Conservation (phyloP, 202 grass and related monocot species). For the Eragrostis tef region DNA sequence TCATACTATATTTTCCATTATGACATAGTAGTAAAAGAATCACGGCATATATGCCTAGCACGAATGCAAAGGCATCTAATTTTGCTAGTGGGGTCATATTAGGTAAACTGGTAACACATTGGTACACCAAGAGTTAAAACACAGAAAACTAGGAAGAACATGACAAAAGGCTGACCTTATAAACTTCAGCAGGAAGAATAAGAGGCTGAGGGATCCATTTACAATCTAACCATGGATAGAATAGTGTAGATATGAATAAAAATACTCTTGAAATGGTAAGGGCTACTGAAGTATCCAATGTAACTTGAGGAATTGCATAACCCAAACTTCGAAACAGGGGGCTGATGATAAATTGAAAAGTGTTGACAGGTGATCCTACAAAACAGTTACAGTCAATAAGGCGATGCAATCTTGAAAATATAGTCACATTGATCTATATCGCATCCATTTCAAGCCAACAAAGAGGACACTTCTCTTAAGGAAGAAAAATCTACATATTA, state of each 20-base stretch:
- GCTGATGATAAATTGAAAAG: constrained; percentile 75
- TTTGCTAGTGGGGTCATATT: neutral
- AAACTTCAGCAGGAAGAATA: constrained; percentile 92
- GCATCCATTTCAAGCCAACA: constrained; percentile 1
- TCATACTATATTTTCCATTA: neutral
- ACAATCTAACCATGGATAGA: constrained; percentile 76
- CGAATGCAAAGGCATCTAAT: neutral
- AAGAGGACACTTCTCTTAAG: neutral
- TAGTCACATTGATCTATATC: neutral
- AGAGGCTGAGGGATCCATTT: constrained; percentile 80
- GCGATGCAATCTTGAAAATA: constrained; percentile 25
- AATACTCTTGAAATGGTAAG: constrained; percentile 66
- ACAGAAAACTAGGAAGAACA: constrained; percentile 20
- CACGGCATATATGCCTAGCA: neutral
- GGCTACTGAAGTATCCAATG: constrained; percentile 57
- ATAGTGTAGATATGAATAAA: constrained; percentile 61
- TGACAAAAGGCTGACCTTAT: constrained; percentile 63
- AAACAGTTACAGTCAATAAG: constrained; percentile 38
- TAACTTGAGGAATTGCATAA: constrained; percentile 64
- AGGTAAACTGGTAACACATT: constrained; percentile 23
- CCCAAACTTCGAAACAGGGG: constrained; percentile 80
- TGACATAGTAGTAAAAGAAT: neutral
- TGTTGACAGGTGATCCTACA: constrained; percentile 77
- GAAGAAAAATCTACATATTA: neutral
- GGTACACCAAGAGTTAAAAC: neutral